Base-by-base conservation (phyloP, 148 eudicot genomes). In the Salicornia ramosissima region DNA sequence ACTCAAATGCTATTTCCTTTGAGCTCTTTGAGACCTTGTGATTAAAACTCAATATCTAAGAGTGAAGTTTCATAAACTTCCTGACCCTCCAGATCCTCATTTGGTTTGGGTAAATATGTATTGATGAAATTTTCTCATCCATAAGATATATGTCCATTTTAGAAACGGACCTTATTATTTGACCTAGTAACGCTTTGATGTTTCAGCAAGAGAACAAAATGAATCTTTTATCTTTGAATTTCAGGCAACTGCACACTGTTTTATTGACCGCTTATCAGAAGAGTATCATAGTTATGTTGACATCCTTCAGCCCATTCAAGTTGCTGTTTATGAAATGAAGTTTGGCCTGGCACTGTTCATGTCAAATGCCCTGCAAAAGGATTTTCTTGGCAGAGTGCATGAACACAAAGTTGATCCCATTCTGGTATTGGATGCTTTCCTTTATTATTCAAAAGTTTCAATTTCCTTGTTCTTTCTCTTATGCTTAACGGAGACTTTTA, bases 241-340 rank as follows among this genome's bases (percentile, higher is more conserved):
- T 78, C 91, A 94, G 99, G 86, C 80, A 67, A 88, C 88, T 47
- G 86, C 92, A 19, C 80, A 80, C 57, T 22, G 82, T 47, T 91
- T 91, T 77, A 77, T 95, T 74, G 83, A 87, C 29, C 83, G 80
- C 39, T 85, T 95, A 68, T 86, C 99, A 13, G 81, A 71, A 60
- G 97, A 85, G 77, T 91, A 84, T 69, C 62, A 83, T 19, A 82
- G 77, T 29, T 91, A 89, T 67, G 65, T 55, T 26, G 99, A 95
- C 83, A 76, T 95, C 31, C 74, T 85, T 69, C 92, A 91, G 78
- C 99, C 99, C 21, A 82, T 95, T 71, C 96, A 86, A 74, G 88
- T 89, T 81, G 96, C 99, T 62, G 62, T 95, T 40, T 95, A 86
- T 70, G 99, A 95, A 75, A 87, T 95, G 84, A 95, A 91, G 72